A percentile compares a stretch with the other conserved stretches of the same genome.
Conservation (phyloP, 805 yeast species). For the Peterozyma xylosa region DNA sequence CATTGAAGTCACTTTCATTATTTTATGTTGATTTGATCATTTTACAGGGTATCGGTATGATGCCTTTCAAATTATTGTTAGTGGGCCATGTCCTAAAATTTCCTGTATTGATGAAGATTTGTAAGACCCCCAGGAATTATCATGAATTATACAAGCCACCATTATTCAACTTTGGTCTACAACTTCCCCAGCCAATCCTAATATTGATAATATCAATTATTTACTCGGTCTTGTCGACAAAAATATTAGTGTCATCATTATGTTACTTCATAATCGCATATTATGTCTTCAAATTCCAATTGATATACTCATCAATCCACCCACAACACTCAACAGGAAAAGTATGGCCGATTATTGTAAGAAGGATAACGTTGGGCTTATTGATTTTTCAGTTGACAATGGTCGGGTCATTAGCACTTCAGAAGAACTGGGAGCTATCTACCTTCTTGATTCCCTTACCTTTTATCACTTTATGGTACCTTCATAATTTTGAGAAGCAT, state of each 20-base stretch:
- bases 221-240: slow-evolving; percentile 55
- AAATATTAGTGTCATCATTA: slow-evolving; percentile 50
- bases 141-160: slow-evolving; percentile 78
- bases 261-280: slow-evolving; percentile 49
- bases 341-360: slow-evolving; percentile 80
- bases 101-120: slow-evolving; percentile 54
- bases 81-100: slow-evolving; percentile 72
- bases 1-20: slow-evolving; percentile 69
- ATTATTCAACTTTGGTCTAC: slow-evolving; percentile 72
- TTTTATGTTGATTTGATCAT: slow-evolving; percentile 87
- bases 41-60: slow-evolving; percentile 80
- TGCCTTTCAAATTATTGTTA: slow-evolving; percentile 80
- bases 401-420: slow-evolving; percentile 79
- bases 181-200: slow-evolving; percentile 53
- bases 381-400: slow-evolving; percentile 83
- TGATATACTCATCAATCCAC: slow-evolving; percentile 53
- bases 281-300: slow-evolving; percentile 55
- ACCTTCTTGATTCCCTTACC: slow-evolving; percentile 72
- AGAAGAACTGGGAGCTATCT: slow-evolving; percentile 72
- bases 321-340: slow-evolving; percentile 62
- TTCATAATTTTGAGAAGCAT: slow-evolving; percentile 77
- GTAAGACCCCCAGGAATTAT: slow-evolving; percentile 80
- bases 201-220: slow-evolving; percentile 52
- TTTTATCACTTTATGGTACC: slow-evolving; percentile 49
- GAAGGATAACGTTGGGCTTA: slow-evolving; percentile 76